Conservation (phyloP, 2,329 filamentous ascomycete genomes). For the Bisporella sp. region DNA sequence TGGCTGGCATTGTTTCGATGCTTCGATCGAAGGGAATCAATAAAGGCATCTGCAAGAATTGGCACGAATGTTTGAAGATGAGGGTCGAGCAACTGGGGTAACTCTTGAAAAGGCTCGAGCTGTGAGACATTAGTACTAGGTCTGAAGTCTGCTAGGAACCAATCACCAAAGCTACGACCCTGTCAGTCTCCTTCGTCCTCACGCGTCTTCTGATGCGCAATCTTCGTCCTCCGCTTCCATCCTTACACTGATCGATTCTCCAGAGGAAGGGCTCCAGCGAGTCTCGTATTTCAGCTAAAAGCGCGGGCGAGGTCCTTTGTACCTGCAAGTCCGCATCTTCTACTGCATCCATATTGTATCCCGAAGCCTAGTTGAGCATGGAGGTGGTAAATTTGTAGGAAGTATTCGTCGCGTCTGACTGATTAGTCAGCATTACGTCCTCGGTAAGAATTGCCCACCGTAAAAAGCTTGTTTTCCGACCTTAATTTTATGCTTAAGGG, state of each 20-base stretch:
- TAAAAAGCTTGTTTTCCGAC: no score
- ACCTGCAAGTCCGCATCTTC: conserved; percentile 57
- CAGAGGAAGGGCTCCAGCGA: conserved; percentile 46
- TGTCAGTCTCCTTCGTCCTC: conserved; percentile 40
- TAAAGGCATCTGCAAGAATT: conserved; percentile 66
- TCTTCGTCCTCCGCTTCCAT: conserved; percentile 36
- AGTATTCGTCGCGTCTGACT: no score
- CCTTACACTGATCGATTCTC: conserved; percentile 40
- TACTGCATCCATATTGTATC: conserved; percentile 46
- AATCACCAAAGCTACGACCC: conserved; percentile 39
- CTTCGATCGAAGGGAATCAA: conserved; percentile 53
- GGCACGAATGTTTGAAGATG: conserved; percentile 72
- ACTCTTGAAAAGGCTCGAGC: conserved; percentile 89
- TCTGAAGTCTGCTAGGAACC: no score
- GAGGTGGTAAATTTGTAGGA: no score
- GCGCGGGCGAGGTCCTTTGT: conserved; percentile 51
- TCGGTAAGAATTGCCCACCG: no score
- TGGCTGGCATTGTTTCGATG: conserved; percentile 29
- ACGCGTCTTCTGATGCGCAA: conserved; percentile 44
- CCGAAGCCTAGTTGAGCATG: no score
- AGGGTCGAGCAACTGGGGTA: conserved; percentile 86
- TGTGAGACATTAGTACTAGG: conserved; percentile 4
- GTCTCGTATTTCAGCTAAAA: conserved; percentile 50
- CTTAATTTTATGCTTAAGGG: background rate
- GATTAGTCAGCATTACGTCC: no score